phyloP scores from a whole-genome alignment of 805 yeast genomes.

The Jamesozyma spencerorum region DNA sequence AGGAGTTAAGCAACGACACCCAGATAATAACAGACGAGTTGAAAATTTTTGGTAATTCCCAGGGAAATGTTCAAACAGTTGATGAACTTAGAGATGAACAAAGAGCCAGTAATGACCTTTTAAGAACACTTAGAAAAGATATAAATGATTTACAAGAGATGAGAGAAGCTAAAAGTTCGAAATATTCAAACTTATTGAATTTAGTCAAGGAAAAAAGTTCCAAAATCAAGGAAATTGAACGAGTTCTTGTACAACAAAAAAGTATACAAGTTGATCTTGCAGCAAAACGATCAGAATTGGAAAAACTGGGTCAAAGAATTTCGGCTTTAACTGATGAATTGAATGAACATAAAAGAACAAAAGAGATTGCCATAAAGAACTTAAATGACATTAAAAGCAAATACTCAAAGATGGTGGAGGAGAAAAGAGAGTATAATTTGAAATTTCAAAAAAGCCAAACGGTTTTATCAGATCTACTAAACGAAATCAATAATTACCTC shows the following conservation, averaged over 20 bases:
- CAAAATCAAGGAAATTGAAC: constrained; percentile 19
- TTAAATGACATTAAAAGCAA: background rate
- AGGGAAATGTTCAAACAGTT: constrained; percentile 19
- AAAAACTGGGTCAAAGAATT: constrained; percentile 8
- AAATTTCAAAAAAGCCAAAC: background rate
- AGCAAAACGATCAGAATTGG: constrained; percentile 8
- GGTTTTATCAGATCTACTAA: background rate
- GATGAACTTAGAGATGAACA: constrained; percentile 23
- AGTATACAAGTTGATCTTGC: constrained; percentile 10
- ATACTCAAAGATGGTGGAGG: constrained; percentile 1
- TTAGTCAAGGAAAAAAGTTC: constrained; percentile 17
- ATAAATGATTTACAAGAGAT: constrained; percentile 18
- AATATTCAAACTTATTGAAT: constrained; percentile 13
- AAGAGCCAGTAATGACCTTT: constrained; percentile 11
- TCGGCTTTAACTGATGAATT: constrained; percentile 7
- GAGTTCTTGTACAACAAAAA: constrained; percentile 9
- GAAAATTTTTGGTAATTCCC: constrained; percentile 12
- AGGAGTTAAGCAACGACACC: constrained; percentile 14
- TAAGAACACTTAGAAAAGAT: constrained; percentile 19
- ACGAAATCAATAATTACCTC: constrained; percentile 10
- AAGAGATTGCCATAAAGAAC: background rate
- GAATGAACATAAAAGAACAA: constrained; percentile 3
- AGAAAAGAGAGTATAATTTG: background rate
- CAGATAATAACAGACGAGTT: constrained; percentile 21
- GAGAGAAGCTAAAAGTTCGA: constrained; percentile 18